Evolutionary conservation across 768 basidiomycete species (phyloP), one percentile per base, ranked within the genome.

Genomic region (Roridomyces roridus): DNA sequence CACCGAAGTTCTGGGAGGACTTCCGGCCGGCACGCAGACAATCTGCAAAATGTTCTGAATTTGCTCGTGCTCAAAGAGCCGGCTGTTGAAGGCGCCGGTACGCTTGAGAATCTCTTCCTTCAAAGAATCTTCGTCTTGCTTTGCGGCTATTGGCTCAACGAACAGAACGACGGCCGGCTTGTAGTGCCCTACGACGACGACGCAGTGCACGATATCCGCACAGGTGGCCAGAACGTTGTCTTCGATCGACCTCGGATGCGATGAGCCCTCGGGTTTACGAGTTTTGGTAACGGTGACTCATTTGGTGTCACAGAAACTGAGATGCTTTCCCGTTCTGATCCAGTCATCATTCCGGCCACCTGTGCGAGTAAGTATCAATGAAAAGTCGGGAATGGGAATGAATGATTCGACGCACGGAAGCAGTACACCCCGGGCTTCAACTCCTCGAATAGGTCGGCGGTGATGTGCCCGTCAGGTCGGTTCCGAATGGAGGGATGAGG

Each of bases 141-240:
- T 25, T 7, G 17, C 20, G 1, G 14, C 47, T 15, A 26, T 35
- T 1, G 37, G 67, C 52, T 75, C 73, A 6, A 72, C 65, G 17
- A 75, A 66, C 5, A 75, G 65, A 0, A 71, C 63, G 4, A 69
- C 53, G 5, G 54, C 58, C 2, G 70, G 67, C 46, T 67, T 65
- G 52, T 70, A 67, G 34, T 75, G 69, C 4, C 74, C 74, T 12
- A 73, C 71, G 11, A 71, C 70, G 14, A 68, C 67, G 44, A 68
- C 70, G 53, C 70, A 72, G 17, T 57, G 62, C 0, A 74, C 67
- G 15, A 74, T 39, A 53, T 72, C 70, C 2, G 61, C 57, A 47
- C 72, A 73, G 1, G 60, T 64, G 21, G 55, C 52, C 21, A 67
- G 45, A 5, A 70, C 59, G 37, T 72, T 68, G 48, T 75, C 73